phyloP scores from a whole-genome alignment of 495 filamentous ascomycete species.

The Mytilinidion resinicola region DNA sequence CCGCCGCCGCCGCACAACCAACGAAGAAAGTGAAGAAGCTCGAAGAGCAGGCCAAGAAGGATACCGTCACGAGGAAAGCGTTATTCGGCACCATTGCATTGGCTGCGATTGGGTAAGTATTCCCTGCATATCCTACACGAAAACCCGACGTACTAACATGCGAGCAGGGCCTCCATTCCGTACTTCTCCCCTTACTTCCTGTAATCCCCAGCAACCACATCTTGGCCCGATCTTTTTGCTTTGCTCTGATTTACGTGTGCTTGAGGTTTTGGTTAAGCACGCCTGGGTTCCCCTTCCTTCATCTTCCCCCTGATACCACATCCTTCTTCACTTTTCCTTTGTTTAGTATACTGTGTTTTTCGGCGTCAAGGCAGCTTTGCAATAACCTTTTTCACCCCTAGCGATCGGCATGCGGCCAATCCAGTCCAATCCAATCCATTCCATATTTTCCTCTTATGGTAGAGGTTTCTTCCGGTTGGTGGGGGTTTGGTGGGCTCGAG shows the following conservation, averaged over 20 bases:
- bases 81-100: slow-evolving; percentile 77
- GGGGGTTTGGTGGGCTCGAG: no score
- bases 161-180: slow-evolving; percentile 7
- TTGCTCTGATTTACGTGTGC: neutral
- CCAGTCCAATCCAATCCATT: no score
- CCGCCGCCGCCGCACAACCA: slow-evolving; percentile 47
- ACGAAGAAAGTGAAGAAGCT: slow-evolving; percentile 63
- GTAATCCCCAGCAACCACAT: neutral
- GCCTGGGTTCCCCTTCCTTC: neutral
- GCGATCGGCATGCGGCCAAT: no score
- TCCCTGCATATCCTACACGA: neutral
- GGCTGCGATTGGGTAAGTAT: slow-evolving; percentile 79
- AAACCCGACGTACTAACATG: neutral
- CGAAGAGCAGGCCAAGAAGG: slow-evolving; percentile 68
- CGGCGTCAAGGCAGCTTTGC: neutral
- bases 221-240: neutral
- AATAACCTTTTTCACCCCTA: no score
- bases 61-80: slow-evolving; percentile 75
- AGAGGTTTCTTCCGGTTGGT: no score
- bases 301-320: slow-evolving; percentile 1
- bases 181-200: slow-evolving; percentile 11
- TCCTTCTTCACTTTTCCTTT: neutral
- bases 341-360: neutral
- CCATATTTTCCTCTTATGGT: no score
- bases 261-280: neutral